Percentiles rank a stretch among this genome's conserved stretches.
These are phyloP conservation scores for Trametes cingulata DNA, from an alignment of 768 basidiomycete genomes.

Conservation along the genomic window DNA sequence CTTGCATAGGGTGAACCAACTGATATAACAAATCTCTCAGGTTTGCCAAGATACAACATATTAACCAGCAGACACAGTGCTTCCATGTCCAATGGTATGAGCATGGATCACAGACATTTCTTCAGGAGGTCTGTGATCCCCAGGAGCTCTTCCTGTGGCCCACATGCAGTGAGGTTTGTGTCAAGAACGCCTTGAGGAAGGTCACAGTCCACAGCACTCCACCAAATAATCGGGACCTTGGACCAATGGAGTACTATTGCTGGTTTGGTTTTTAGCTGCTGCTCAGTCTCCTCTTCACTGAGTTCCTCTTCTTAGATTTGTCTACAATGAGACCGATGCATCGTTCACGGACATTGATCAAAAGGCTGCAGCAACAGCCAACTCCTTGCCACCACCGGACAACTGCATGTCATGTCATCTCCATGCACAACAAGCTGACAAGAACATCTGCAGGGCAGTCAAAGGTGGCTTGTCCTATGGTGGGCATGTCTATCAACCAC, in stretches of 20 bases:
- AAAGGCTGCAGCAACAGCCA: constrained; percentile 28
- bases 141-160: constrained; percentile 68
- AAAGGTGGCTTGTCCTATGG: constrained; percentile 46
- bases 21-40: constrained; percentile 37
- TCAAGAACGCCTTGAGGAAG: constrained; percentile 49
- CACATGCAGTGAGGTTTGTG: constrained; percentile 45
- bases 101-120: constrained; percentile 62
- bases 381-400: constrained; percentile 38
- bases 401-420: constrained; percentile 56
- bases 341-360: constrained; percentile 47
- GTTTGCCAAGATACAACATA: constrained; percentile 66
- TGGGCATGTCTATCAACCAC: constrained; percentile 53
- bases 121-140: constrained; percentile 58
- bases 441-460: constrained; percentile 36
- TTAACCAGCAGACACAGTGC: constrained; percentile 42
- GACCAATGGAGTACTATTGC: constrained; percentile 53
- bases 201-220: constrained; percentile 42
- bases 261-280: constrained; percentile 39
- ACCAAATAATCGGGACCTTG: constrained; percentile 26
- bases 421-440: constrained; percentile 33
- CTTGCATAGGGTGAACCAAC: background rate
- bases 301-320: constrained; percentile 39
- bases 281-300: background rate
- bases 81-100: constrained; percentile 78
- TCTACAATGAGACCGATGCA: constrained; percentile 48